A percentile compares a stretch with the other conserved stretches of the same genome.
Evolutionary conservation across 352 stramenopile species (phyloP).

Genomic region (Phytophthora litchii): DNA sequence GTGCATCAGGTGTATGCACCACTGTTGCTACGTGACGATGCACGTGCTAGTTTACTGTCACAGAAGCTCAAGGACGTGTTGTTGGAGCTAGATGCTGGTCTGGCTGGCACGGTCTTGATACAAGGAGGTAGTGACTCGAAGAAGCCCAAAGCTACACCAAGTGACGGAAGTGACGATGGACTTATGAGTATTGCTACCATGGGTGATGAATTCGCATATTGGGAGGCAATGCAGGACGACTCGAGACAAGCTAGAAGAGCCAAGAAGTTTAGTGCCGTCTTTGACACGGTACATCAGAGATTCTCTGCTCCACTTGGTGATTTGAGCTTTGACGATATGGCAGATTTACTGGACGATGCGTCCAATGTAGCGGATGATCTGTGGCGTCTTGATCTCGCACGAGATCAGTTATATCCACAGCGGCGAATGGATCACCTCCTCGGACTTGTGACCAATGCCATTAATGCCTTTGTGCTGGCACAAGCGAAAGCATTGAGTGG

Average conservation of each 20-base stretch:
- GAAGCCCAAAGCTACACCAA: constrained; percentile 16
- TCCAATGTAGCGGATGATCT: constrained; percentile 90
- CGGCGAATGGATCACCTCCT: constrained; percentile 89
- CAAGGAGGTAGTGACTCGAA: constrained; percentile 27
- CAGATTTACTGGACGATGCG: constrained; percentile 86
- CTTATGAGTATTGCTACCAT: constrained; percentile 86
- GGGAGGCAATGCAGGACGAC: constrained; percentile 62
- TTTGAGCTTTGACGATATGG: constrained; percentile 79
- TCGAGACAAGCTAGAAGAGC: constrained; percentile 61
- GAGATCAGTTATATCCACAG: constrained; percentile 82
- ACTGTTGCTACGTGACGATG: constrained; percentile 64
- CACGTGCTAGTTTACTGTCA: constrained; percentile 53
- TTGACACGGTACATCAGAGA: constrained; percentile 85
- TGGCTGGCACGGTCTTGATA: constrained; percentile 52
- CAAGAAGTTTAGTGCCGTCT: constrained; percentile 78
- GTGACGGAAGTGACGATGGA: constrained; percentile 40
- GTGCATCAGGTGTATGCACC: constrained; percentile 87
- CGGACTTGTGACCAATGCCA: constrained; percentile 72
- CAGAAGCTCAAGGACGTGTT: constrained; percentile 85
- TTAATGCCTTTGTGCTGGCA: constrained; percentile 77
- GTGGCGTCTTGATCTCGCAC: constrained; percentile 79
- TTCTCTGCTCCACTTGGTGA: constrained; percentile 62
- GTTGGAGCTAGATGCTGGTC: constrained; percentile 69
- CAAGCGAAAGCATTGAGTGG: constrained; percentile 40
- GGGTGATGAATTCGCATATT: constrained; percentile 89